phyloP scores from a whole-genome alignment of 352 stramenopile species.

The Peronospora tabacina region DNA sequence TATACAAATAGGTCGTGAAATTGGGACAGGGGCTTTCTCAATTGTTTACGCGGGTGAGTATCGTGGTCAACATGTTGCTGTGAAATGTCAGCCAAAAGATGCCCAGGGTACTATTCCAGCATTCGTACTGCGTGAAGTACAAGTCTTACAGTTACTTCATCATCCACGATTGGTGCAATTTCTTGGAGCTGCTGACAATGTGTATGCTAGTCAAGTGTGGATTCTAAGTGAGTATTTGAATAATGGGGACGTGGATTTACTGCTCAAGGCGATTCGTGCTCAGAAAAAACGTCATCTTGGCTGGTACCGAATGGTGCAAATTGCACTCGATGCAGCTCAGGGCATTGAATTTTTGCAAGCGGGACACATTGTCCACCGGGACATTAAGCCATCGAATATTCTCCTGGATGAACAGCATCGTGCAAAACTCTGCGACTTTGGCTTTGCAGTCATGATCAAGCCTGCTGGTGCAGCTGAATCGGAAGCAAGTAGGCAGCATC shows the following conservation, averaged over 20 bases:
- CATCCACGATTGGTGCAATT: conserved; percentile 75
- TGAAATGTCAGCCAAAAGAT: conserved; percentile 84
- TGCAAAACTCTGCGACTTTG: conserved; percentile 82
- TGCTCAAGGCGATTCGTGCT: conserved; percentile 54
- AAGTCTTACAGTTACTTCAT: conserved; percentile 54
- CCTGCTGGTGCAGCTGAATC: conserved; percentile 20
- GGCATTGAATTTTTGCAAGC: conserved; percentile 95
- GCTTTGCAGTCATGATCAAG: conserved; percentile 72
- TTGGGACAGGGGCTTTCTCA: conserved; percentile 81
- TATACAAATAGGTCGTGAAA: conserved; percentile 73
- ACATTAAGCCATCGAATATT: conserved; percentile 88
- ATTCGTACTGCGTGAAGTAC: conserved; percentile 73
- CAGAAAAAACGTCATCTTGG: conserved; percentile 40
- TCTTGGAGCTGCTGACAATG: conserved; percentile 61
- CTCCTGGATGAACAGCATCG: conserved; percentile 62
- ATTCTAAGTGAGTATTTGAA: conserved; percentile 78
- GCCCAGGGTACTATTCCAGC: conserved; percentile 54
- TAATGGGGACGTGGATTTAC: conserved; percentile 64
- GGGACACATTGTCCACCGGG: conserved; percentile 66
- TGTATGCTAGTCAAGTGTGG: conserved; percentile 66
- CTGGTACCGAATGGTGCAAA: conserved; percentile 53
- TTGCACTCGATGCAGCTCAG: conserved; percentile 72
- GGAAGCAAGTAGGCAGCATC: conserved; percentile 33
- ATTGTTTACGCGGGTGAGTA: conserved; percentile 72
- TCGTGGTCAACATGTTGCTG: conserved; percentile 59